Percentiles rank a stretch among this genome's conserved stretches.
Conservation (phyloP, 2,329 filamentous ascomycete genomes). For the Colletotrichum costaricense region DNA sequence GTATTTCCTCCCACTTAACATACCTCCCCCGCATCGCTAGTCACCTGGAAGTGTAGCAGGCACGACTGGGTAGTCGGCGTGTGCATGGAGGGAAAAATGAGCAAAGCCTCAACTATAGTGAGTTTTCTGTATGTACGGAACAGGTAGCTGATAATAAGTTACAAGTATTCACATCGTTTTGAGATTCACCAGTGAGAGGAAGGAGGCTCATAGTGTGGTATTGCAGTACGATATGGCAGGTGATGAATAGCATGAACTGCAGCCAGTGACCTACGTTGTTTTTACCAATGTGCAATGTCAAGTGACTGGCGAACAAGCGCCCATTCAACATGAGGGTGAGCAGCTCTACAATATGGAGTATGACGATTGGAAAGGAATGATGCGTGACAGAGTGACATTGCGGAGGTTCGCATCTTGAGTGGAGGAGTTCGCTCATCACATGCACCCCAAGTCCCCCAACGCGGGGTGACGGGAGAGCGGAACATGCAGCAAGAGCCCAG, state of each 20-base stretch:
- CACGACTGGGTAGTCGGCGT: background rate
- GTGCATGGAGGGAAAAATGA: background rate
- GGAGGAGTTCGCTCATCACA: conserved; percentile 35
- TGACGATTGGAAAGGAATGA: background rate
- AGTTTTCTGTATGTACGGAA: too few relatives aligned
- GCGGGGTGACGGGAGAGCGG: conserved; percentile 27
- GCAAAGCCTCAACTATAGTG: background rate
- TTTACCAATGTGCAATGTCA: conserved; percentile 21
- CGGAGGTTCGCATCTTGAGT: conserved; percentile 26
- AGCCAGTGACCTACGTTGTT: background rate
- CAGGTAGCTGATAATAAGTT: background rate
- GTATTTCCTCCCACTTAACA: background rate
- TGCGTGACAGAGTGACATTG: conserved; percentile 1
- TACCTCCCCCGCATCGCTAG: background rate
- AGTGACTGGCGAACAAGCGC: conserved; percentile 25
- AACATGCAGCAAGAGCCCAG: conserved; percentile 12
- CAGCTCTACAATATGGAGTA: background rate
- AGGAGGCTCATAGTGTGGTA: background rate
- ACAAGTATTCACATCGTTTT: conserved; percentile 21
- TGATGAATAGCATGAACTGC: background rate
- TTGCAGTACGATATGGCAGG: background rate
- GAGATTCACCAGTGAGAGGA: background rate
- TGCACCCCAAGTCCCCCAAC: conserved; percentile 31
- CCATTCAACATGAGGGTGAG: background rate
- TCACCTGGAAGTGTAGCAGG: background rate